Conservation (phyloP, 306 rosid genomes). For the Hippophae rhamnoides region DNA sequence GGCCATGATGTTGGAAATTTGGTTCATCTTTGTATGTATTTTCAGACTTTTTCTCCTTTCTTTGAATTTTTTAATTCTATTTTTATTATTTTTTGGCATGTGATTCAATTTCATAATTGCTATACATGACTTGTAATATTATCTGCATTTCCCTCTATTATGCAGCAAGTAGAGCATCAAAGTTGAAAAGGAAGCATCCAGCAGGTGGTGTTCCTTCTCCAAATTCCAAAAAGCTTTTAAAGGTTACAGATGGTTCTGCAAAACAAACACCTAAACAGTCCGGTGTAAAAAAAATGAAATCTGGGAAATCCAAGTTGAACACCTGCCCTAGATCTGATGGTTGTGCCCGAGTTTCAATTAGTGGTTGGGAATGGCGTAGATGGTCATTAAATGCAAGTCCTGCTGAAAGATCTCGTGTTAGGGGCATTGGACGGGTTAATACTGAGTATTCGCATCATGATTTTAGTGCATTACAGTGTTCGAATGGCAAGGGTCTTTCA, state of each 20-base stretch:
- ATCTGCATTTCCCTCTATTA: constrained; percentile 12
- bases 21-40: constrained; percentile 27
- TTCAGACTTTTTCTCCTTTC: background rate
- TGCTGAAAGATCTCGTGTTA: constrained; percentile 59
- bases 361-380: constrained; percentile 91
- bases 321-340: constrained; percentile 72
- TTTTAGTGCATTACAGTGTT: constrained; percentile 44
- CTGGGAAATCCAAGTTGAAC: constrained; percentile 38
- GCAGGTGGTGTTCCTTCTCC: constrained; percentile 25
- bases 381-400: constrained; percentile 83
- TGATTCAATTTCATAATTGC: background rate
- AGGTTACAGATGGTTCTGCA: constrained; percentile 33
- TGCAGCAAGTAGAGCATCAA: constrained; percentile 50
- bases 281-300: constrained; percentile 25
- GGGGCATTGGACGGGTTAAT: constrained; percentile 43
- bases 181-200: constrained; percentile 50
- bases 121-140: constrained; percentile 15
- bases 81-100: constrained; percentile 1
- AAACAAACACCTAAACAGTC: constrained; percentile 36
- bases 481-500: constrained; percentile 80
- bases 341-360: constrained; percentile 77
- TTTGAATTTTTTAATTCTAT: constrained; percentile 1
- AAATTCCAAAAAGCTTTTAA: constrained; percentile 44
- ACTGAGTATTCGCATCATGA: constrained; percentile 35
- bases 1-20: constrained; percentile 23